A percentile compares a stretch with the other conserved stretches of the same genome.
Evolutionary conservation across 306 rosid species (phyloP).

Genomic region (Cicer pinnatifidum): DNA sequence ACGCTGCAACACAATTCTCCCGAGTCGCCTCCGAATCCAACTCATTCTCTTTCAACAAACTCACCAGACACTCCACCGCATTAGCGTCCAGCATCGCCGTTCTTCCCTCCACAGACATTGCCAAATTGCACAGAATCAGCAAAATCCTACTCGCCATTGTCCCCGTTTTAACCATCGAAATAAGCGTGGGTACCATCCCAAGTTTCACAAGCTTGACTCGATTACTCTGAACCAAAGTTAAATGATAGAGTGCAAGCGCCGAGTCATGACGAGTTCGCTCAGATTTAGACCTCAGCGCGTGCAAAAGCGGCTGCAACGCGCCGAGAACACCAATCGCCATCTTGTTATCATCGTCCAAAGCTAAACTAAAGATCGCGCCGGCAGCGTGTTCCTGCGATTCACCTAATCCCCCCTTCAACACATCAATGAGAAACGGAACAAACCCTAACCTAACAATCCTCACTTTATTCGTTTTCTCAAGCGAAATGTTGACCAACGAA

Average conservation of each 20-base stretch:
- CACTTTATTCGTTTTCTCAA: constrained; percentile 82
- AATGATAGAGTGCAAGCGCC: constrained; percentile 79
- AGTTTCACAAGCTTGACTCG: constrained; percentile 79
- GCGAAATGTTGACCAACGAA: constrained; percentile 77
- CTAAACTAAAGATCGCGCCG: constrained; percentile 88
- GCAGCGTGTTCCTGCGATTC: constrained; percentile 97
- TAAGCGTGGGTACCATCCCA: constrained; percentile 61
- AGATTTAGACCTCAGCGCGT: constrained; percentile 74
- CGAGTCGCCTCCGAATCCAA: constrained; percentile 72
- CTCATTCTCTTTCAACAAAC: constrained; percentile 58
- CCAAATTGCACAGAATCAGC: constrained; percentile 76
- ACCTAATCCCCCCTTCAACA: constrained; percentile 60
- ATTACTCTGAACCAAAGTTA: constrained; percentile 74
- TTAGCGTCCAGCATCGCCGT: constrained; percentile 82
- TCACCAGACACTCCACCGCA: constrained; percentile 72
- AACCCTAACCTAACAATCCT: constrained; percentile 82
- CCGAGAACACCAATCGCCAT: constrained; percentile 93
- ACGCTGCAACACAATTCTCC: constrained; percentile 84
- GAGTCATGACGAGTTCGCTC: constrained; percentile 81
- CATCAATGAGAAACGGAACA: constrained; percentile 69
- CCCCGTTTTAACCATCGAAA: constrained; percentile 55
- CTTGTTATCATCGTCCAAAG: constrained; percentile 78
- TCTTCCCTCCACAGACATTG: constrained; percentile 67
- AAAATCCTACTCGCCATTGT: constrained; percentile 58
- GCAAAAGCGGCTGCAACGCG: constrained; percentile 78